A percentile compares a stretch with the other conserved stretches of the same genome.
phyloP scores from a whole-genome alignment of 164 flowering plant species.

The Annona squamosa region DNA sequence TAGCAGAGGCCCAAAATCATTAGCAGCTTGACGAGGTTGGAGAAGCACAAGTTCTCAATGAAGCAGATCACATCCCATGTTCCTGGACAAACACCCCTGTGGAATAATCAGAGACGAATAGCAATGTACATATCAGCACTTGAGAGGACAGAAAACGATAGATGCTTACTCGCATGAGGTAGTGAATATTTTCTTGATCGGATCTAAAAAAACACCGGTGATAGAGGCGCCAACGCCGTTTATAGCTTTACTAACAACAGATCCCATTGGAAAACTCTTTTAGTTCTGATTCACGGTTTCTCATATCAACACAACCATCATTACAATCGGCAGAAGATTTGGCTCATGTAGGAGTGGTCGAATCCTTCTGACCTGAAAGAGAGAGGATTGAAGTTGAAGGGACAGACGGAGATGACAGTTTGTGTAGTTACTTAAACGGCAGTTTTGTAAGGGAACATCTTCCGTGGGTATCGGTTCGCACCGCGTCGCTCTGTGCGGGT shows the following conservation, averaged over 20 bases:
- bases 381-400: too few species aligned
- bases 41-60: constrained; percentile 56
- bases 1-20: constrained; percentile 49
- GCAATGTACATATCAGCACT: too few species aligned
- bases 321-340: too few species aligned
- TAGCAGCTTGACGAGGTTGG: constrained; percentile 44
- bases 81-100: constrained; percentile 53
- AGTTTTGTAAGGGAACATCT: too few species aligned
- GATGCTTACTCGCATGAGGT: constrained; percentile 49
- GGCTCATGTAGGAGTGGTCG: too few species aligned
- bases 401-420: too few species aligned
- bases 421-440: too few species aligned
- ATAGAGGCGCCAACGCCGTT: constrained; percentile 33
- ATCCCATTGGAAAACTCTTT: constrained; percentile 35
- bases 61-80: constrained; percentile 64
- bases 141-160: background rate
- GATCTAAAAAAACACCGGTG: constrained; percentile 37
- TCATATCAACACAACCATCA: background rate
- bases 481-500: too few species aligned
- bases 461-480: too few species aligned
- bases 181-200: constrained; percentile 40
- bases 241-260: constrained; percentile 38
- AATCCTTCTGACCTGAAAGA: too few species aligned
- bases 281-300: background rate
- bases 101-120: constrained; percentile 6